Percentiles rank a stretch among this genome's conserved stretches.
These are phyloP conservation scores for Cyclostephanos tholiformis DNA, from an alignment of 108 stramenopile genomes.

Conservation along the genomic window DNA sequence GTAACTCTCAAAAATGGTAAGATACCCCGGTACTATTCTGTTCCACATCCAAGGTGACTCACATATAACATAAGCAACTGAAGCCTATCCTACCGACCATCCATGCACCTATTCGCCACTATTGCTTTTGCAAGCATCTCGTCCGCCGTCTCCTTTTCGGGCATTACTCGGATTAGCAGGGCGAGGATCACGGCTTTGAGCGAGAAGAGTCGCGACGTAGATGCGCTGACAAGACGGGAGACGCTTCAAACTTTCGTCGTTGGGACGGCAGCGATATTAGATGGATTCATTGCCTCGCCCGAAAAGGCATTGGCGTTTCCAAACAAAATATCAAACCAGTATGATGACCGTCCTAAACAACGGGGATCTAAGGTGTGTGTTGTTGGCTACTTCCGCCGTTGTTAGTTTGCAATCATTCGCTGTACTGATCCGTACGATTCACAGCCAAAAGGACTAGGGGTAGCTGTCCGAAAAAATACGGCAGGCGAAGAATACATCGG, in stretches of 20 bases:
- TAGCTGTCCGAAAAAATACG: constrained; percentile 60
- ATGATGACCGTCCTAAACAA: constrained; percentile 85
- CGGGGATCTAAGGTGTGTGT: constrained; percentile 57
- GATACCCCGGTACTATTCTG: no score
- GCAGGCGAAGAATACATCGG: constrained; percentile 75
- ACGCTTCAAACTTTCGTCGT: constrained; percentile 18
- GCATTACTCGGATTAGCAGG: not conserved
- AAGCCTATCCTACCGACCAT: no score
- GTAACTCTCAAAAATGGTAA: no score
- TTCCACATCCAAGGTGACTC: no score
- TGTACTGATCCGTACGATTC: not conserved
- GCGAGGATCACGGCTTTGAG: not conserved
- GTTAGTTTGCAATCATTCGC: not conserved
- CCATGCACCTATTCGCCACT: constrained; percentile 7
- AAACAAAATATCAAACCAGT: constrained; percentile 79
- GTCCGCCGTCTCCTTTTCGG: constrained; percentile 9
- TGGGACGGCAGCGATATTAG: constrained; percentile 9
- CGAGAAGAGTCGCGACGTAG: not conserved
- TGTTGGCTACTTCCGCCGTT: not conserved
- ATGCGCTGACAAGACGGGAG: constrained; percentile 29
- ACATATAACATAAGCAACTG: no score
- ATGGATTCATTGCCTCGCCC: constrained; percentile 7
- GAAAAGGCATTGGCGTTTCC: constrained; percentile 64
- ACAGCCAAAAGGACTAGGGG: constrained; percentile 77
- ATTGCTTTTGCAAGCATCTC: constrained; percentile 6